These are phyloP conservation scores for Phylloporus scabripes DNA, from an alignment of 768 basidiomycete genomes.

Conservation along the genomic window DNA sequence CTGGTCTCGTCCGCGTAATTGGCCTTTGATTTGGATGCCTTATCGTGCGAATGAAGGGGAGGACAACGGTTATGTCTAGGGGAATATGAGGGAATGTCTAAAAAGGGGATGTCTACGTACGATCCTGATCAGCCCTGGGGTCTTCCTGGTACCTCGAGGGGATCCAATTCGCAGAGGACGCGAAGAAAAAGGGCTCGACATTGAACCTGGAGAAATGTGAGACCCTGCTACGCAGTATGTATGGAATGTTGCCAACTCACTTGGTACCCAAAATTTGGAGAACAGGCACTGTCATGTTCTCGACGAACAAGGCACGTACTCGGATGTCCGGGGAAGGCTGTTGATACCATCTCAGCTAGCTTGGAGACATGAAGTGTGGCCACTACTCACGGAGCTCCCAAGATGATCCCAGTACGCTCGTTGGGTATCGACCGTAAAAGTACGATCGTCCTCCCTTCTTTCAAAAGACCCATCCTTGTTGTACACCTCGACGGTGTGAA, in stretches of 20 bases:
- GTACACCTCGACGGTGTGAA: conserved; percentile 25
- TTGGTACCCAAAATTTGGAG: conserved; percentile 54
- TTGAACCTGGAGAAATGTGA: conserved; percentile 37
- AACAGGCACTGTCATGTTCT: conserved; percentile 45
- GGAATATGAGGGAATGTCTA: neutral
- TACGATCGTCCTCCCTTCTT: neutral
- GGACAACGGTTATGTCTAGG: conserved; percentile 51
- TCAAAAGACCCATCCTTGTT: conserved; percentile 17
- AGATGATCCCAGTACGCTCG: conserved; percentile 30
- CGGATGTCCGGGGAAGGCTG: conserved; percentile 35
- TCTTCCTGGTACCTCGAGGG: conserved; percentile 61
- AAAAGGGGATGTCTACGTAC: conserved; percentile 36
- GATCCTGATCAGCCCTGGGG: conserved; percentile 38
- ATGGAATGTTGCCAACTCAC: conserved; percentile 29
- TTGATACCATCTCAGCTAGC: neutral
- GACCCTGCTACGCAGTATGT: neutral
- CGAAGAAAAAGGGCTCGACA: conserved; percentile 63
- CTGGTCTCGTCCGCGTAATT: conserved; percentile 6
- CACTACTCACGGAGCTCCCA: conserved; percentile 29
- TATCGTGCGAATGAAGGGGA: conserved; percentile 47
- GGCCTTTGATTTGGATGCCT: conserved; percentile 23
- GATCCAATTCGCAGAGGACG: conserved; percentile 61
- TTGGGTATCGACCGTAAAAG: conserved; percentile 10
- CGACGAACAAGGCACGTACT: conserved; percentile 47
- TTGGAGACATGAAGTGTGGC: neutral